Base-by-base conservation (phyloP, 192 early-diverging fungal genomes). In the Lobosporangium transversale region DNA sequence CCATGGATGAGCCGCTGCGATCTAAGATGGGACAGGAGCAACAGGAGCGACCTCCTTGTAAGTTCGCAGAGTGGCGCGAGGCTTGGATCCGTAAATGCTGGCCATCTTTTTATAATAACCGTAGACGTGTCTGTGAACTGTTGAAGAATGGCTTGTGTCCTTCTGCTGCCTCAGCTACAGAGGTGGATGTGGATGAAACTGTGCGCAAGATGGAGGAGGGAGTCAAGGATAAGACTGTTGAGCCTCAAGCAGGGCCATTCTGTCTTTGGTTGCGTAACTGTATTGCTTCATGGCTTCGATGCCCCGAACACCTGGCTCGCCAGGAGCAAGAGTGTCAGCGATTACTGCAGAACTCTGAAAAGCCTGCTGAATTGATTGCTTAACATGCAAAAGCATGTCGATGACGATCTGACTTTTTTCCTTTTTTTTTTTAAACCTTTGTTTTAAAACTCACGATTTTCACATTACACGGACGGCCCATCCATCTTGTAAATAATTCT, bases 201-300 rank as follows among this genome's bases (percentile, higher is more conserved):
- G 69, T 71, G 1, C 54, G 69, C 21, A 56, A 71, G 61, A 71
- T 71, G 69, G 69, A 71, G 61, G 69, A 71, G 54, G 69, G 69
- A 26, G 69, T 71, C 47, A 57, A 62, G 54, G 69, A 61, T 48
- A 71, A 58, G 61, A 64, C 61, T 2, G 60, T 71, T 4, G 54
- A 62, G 52, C 33, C 69, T 21, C 37, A 35, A 10, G 2, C 24
- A 2, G 23, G 4, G 3, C 48, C 52, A 9, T 17, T 71, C 14
- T 71, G 69, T 30, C 10, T 58, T 8, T 62, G 60, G 60, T 15
- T 71, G 31, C 53, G 53, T 15, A 4, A 18, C 33, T 48, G 20
- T 35, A 37, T 71, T 12, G 21, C 23, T 10, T 54, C 44, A 4
- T 71, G 60, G 69, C 36, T 71, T 20, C 42, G 45, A 48, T 71